Evolutionary conservation across 306 rosid genomes (phyloP).

Genomic region (Vigna angularis): DNA sequence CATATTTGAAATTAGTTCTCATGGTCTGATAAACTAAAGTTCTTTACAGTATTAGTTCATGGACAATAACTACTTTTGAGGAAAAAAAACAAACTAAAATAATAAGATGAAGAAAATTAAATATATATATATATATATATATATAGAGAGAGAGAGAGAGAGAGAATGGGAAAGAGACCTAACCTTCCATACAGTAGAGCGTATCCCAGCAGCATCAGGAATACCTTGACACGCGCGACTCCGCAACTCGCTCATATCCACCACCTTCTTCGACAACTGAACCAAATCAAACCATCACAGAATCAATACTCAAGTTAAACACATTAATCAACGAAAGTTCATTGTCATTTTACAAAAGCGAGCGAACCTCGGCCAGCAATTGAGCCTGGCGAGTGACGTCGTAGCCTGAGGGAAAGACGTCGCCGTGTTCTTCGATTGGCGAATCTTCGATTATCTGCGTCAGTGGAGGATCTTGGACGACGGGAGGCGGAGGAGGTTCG

Average conservation of each 20-base stretch:
- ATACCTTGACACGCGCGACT: constrained; percentile 86
- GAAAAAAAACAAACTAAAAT: background rate
- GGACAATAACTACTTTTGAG: background rate
- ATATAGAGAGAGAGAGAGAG: too few species aligned
- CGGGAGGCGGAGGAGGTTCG: constrained; percentile 51
- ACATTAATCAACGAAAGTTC: background rate
- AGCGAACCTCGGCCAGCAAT: constrained; percentile 73
- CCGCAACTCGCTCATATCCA: constrained; percentile 73
- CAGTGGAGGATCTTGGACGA: constrained; percentile 52
- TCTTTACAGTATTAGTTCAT: background rate
- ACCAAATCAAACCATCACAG: constrained; percentile 33
- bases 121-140: too few species aligned
- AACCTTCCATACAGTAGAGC: constrained; percentile 97
- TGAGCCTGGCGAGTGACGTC: constrained; percentile 89
- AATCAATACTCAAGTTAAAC: background rate
- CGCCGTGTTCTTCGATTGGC: constrained; percentile 34
- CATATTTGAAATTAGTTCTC: background rate
- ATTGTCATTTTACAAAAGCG: background rate
- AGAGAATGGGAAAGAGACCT: background rate
- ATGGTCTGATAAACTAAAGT: background rate
- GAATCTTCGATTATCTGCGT: constrained; percentile 55
- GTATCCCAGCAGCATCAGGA: constrained; percentile 91
- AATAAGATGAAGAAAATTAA: background rate
- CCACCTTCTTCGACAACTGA: constrained; percentile 73
- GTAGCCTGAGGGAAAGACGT: constrained; percentile 53